Evolutionary conservation across 768 basidiomycete species (phyloP), one percentile per base, ranked within the genome.

Genomic region (Paxillus rubicundulus): DNA sequence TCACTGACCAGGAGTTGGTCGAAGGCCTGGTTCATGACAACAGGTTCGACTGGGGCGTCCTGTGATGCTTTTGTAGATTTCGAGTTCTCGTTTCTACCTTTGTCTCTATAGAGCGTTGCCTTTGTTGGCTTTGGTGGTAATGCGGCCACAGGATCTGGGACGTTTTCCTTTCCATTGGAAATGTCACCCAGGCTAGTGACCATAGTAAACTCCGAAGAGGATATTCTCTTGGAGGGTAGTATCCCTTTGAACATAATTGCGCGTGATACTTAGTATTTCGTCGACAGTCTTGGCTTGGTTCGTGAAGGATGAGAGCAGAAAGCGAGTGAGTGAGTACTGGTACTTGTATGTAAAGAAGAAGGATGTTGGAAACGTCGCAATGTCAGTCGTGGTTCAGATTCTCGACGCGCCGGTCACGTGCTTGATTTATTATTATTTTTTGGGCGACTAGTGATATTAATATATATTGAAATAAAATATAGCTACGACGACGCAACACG

Each of bases 231-330:
- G 9, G 83, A 78, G 2, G 86, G 85, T 33, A 91, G 73, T 49
- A 92, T 89, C 61, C 81, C 79, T 72, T 89, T 90, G 77, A 92
- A 91, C 89, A 92, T 92, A 54, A 14, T 33, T 56, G 36, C 38
- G 9, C 8, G 13, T 20, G 14, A 12, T 34, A 33, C 18, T n/a
- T 37, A 27, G 18, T 40, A n/a, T 47, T 24, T 53, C 49, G 54
- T 45, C 41, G 37, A 49, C 1, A 4, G 45, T 54, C 21, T 55
- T 57, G 9, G 32, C 41, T 36, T 42, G 54, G 12, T 33, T 48
- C 28, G 54, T 52, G 24, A 41, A 42, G 5, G 24, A 34, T 39
- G 39, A 42, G 28, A 39, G 33, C 38, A 36, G 53, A 21, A 34
- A 33, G 32, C 2, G 32, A 13, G 16, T 40, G 17, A 17, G 24